phyloP scores from a whole-genome alignment of 148 eudicot genomes.

The Cornus kousa region DNA sequence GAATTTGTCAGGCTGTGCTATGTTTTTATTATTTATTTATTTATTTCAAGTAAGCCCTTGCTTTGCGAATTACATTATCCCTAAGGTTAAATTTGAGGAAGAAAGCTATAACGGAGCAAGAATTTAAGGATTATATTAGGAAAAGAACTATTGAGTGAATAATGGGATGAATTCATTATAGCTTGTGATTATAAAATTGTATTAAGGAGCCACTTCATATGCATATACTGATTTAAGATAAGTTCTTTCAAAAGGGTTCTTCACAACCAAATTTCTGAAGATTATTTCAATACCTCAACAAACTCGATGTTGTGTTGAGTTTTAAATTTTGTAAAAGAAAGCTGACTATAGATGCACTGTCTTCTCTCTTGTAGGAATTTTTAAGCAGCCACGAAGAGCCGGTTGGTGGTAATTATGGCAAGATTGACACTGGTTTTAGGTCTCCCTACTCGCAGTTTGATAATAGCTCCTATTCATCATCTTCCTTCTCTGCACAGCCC shows the following conservation, averaged over 20 bases:
- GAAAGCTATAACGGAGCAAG: not conserved
- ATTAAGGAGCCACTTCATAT: too few species aligned
- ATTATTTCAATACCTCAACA: not conserved
- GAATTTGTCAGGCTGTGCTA: not conserved
- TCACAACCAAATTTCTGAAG: not conserved
- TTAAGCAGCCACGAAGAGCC: slow-evolving; percentile 53
- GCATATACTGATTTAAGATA: not conserved
- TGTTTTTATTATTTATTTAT: too few species aligned
- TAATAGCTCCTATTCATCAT: slow-evolving; percentile 36
- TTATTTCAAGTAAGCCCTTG: not conserved
- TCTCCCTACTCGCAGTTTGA: slow-evolving; percentile 52
- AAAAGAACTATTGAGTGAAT: too few species aligned
- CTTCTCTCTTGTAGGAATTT: slow-evolving; percentile 48
- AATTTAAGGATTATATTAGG: too few species aligned
- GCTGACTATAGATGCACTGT: not conserved
- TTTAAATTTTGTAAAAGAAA: not conserved
- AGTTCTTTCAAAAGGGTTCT: not conserved
- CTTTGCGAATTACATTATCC: not conserved
- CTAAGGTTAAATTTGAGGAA: not conserved
- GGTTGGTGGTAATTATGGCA: slow-evolving; percentile 43
- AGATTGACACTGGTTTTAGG: slow-evolving; percentile 47
- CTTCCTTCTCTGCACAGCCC: slow-evolving; percentile 46
- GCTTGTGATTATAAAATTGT: too few species aligned
- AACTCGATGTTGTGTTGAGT: not conserved
- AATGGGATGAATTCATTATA: too few species aligned